Evolutionary conservation across 805 yeast species (phyloP).

Genomic region (Torulaspora microellipsoides): DNA sequence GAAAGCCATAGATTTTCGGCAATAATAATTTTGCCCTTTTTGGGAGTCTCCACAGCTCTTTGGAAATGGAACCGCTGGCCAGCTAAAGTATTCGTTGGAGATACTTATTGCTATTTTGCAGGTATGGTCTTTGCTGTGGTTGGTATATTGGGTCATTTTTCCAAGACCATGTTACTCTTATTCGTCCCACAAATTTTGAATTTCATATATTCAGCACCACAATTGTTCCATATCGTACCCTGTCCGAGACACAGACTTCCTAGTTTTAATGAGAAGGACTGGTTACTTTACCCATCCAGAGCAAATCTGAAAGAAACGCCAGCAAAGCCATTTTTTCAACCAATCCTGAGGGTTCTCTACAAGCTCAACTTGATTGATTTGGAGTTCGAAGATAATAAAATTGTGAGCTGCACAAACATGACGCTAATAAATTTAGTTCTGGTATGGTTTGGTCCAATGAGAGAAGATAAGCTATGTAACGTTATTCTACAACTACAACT

Average conservation of each 20-base stretch:
- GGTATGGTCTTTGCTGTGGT: slow-evolving; percentile 99
- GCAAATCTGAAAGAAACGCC: slow-evolving; percentile 41
- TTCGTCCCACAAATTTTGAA: slow-evolving; percentile 90
- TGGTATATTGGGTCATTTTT: slow-evolving; percentile 93
- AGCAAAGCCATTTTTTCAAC: slow-evolving; percentile 32
- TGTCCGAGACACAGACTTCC: slow-evolving; percentile 97
- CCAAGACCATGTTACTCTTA: slow-evolving; percentile 82
- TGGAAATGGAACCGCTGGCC: slow-evolving; percentile 86
- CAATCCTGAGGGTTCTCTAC: slow-evolving; percentile 43
- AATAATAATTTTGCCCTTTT: slow-evolving; percentile 74
- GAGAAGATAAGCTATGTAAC: slow-evolving; percentile 73
- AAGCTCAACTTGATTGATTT: slow-evolving; percentile 45
- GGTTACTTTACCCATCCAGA: slow-evolving; percentile 69
- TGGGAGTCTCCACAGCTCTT: slow-evolving; percentile 78
- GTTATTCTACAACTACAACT: slow-evolving; percentile 61
- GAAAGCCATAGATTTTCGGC: slow-evolving; percentile 82
- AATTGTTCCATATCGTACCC: slow-evolving; percentile 76
- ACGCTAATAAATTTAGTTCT: slow-evolving; percentile 80
- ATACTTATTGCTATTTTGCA: slow-evolving; percentile 94
- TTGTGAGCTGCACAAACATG: slow-evolving; percentile 63
- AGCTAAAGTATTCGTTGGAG: slow-evolving; percentile 92
- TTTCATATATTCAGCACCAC: slow-evolving; percentile 89
- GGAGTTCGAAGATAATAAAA: slow-evolving; percentile 34
- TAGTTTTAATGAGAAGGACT: slow-evolving; percentile 58
- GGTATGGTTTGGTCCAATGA: slow-evolving; percentile 85